Conservation (phyloP, 768 basidiomycete species). For the Trametes coccinea region DNA sequence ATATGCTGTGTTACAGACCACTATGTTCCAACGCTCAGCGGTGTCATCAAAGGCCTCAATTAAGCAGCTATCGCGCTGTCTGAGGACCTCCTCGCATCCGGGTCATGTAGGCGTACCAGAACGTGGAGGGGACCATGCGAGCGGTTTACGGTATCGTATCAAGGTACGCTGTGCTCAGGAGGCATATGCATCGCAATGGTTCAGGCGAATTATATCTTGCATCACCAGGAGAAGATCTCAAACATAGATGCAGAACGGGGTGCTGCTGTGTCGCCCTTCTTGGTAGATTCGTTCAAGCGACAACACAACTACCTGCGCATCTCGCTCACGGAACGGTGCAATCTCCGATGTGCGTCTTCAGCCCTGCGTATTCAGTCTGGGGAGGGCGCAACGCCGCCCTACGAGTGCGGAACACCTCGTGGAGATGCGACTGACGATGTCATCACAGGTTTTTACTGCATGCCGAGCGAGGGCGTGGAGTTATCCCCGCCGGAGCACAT, state of each 20-base stretch:
- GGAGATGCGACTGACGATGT: background rate
- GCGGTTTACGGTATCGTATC: conserved; percentile 3
- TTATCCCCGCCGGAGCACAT: conserved; percentile 69
- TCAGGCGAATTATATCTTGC: background rate
- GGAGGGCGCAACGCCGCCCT: background rate
- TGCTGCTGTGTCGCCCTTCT: conserved; percentile 47
- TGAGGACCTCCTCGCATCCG: background rate
- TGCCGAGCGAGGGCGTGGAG: conserved; percentile 80
- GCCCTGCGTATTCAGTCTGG: background rate
- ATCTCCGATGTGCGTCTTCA: conserved; percentile 67
- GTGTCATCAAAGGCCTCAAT: too few relatives aligned
- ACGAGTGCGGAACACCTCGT: conserved; percentile 10
- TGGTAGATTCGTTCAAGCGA: conserved; percentile 68
- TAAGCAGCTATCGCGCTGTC: background rate
- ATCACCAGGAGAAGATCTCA: conserved; percentile 54
- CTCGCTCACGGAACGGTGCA: conserved; percentile 84
- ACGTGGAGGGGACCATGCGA: background rate
- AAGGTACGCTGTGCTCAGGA: conserved; percentile 6
- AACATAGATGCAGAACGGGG: conserved; percentile 46
- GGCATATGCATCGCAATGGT: background rate
- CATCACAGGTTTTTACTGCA: conserved; percentile 81
- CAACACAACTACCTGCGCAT: conserved; percentile 88
- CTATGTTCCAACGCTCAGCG: conserved; percentile 2
- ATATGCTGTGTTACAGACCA: background rate
- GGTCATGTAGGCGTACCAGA: conserved; percentile 9